Evolutionary conservation across 345 rosid species (phyloP).

Genomic region (Trapa incisa): DNA sequence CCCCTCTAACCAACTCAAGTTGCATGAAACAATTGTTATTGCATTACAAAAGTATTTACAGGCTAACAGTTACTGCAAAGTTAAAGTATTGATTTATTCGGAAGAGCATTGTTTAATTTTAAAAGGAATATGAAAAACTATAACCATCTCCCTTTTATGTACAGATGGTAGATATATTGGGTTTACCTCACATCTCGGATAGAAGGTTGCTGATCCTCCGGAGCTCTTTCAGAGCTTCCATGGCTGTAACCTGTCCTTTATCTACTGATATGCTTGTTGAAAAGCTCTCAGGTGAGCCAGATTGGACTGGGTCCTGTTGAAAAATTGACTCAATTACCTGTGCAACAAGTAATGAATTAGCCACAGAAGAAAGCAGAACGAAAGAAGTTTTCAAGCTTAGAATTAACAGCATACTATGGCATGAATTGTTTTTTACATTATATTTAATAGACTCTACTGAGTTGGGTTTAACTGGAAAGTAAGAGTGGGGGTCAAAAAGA

Average conservation of each 20-base stretch:
- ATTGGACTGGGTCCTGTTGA: slow-evolving; percentile 76
- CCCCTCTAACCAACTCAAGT: background rate
- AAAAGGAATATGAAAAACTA: background rate
- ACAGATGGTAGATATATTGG: background rate
- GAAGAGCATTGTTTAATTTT: background rate
- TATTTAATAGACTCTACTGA: background rate
- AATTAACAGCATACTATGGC: background rate
- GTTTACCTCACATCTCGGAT: slow-evolving; percentile 57
- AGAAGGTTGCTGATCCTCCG: slow-evolving; percentile 84
- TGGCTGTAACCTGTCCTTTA: slow-evolving; percentile 75
- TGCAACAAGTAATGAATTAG: background rate
- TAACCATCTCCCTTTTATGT: background rate
- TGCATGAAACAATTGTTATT: background rate
- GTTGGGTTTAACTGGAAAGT: background rate
- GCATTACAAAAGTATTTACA: background rate
- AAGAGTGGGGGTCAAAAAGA: no score
- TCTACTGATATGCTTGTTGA: slow-evolving; percentile 54
- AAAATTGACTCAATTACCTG: slow-evolving; percentile 85
- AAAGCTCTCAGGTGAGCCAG: slow-evolving; percentile 47
- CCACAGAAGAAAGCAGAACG: background rate
- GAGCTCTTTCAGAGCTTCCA: slow-evolving; percentile 82
- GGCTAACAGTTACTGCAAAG: background rate
- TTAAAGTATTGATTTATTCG: background rate
- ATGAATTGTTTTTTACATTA: background rate
- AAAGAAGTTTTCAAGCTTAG: background rate